Percentiles rank a stretch among this genome's conserved stretches.
Evolutionary conservation across 2,329 filamentous ascomycete species (phyloP).

Genomic region (Sporothrix humicola): DNA sequence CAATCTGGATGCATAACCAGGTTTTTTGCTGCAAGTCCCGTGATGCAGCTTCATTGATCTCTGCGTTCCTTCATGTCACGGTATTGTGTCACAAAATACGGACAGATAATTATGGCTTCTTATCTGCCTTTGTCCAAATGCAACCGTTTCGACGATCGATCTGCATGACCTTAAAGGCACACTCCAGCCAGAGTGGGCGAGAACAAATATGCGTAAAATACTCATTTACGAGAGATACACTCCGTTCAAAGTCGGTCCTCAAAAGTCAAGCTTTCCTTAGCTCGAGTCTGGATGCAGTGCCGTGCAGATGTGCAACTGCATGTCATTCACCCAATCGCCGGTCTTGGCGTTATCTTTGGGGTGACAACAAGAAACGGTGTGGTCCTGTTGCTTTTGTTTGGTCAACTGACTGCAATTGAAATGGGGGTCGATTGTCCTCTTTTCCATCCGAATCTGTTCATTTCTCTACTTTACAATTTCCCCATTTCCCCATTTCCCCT

Average conservation of each 20-base stretch:
- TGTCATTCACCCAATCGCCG: constrained; percentile 31
- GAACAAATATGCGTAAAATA: too few relatives aligned
- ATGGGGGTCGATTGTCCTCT: neutral
- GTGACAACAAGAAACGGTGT: neutral
- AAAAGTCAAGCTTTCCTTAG: too few relatives aligned
- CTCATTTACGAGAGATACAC: too few relatives aligned
- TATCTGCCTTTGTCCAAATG: neutral
- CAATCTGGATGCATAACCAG: neutral
- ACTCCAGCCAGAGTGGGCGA: neutral
- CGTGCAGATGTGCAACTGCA: too few relatives aligned
- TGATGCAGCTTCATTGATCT: neutral
- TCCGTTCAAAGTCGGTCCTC: too few relatives aligned
- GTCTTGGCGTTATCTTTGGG: constrained; percentile 36
- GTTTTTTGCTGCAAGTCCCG: neutral
- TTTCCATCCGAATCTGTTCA: neutral
- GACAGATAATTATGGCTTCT: neutral
- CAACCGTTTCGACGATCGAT: neutral
- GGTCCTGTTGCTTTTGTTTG: neutral
- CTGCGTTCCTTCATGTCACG: neutral
- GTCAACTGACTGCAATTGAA: neutral
- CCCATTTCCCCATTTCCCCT: neutral
- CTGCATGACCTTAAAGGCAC: neutral
- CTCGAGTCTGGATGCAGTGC: too few relatives aligned
- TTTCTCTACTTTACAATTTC: neutral
- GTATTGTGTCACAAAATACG: constrained; percentile 5